These are phyloP conservation scores for Collybia mongolica DNA, from an alignment of 768 basidiomycete genomes.

Conservation along the genomic window DNA sequence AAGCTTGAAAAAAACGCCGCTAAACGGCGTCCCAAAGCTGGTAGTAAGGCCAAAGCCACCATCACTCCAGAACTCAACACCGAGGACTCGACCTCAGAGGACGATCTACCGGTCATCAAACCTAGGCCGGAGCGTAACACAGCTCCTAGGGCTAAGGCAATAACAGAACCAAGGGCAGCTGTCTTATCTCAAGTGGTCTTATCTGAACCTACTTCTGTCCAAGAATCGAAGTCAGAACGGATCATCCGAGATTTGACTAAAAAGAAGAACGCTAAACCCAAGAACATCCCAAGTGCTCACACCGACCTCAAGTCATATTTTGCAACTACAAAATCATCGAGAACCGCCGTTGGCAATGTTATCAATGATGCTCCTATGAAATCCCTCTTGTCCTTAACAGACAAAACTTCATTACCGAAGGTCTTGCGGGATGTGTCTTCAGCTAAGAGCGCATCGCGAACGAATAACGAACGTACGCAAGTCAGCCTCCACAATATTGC, in stretches of 20 bases:
- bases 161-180: background rate
- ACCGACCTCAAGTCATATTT: constrained; percentile 8
- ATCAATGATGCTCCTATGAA: background rate
- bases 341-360: background rate
- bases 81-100: constrained; percentile 5
- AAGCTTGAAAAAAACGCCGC: constrained; percentile 52
- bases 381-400: background rate
- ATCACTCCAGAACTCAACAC: background rate
- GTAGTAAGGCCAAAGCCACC: constrained; percentile 14
- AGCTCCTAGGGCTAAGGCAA: background rate
- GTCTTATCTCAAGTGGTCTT: background rate
- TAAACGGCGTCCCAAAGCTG: constrained; percentile 30
- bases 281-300: background rate
- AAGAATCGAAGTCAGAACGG: background rate
- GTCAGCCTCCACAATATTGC: too few relatives aligned
- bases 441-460: too few relatives aligned
- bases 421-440: background rate
- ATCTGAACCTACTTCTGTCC: background rate
- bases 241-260: constrained; percentile 19
- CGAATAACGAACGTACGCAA: background rate
- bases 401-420: background rate
- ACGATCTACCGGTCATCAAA: constrained; percentile 4
- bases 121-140: constrained; percentile 10
- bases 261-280: constrained; percentile 4
- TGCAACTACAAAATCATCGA: constrained; percentile 4